Evolutionary conservation across 495 filamentous ascomycete species (phyloP).

Genomic region (Annulohypoxylon nitens): DNA sequence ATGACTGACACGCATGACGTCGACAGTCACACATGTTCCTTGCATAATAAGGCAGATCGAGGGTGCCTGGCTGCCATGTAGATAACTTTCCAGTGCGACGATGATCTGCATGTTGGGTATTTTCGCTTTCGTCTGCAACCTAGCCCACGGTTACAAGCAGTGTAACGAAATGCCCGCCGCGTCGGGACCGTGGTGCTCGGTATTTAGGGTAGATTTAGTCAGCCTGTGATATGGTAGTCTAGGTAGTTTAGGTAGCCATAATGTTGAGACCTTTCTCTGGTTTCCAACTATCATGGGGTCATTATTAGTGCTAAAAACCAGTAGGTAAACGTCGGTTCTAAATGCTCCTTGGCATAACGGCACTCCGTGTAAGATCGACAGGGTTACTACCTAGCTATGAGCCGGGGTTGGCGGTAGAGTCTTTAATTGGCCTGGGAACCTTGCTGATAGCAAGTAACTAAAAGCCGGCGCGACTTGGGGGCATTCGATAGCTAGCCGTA

Average conservation of each 20-base stretch:
- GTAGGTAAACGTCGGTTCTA: not conserved
- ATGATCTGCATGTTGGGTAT: constrained; percentile 25
- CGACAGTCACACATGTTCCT: constrained; percentile 25
- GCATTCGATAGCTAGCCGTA: constrained; percentile 36
- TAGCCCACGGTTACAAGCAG: constrained; percentile 16
- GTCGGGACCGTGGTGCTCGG: constrained; percentile 24
- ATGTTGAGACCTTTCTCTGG: constrained; percentile 13
- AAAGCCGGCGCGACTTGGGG: constrained; percentile 18
- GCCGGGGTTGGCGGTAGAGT: constrained; percentile 27
- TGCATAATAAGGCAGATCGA: constrained; percentile 47
- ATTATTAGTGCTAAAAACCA: constrained; percentile 11
- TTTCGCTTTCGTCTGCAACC: constrained; percentile 12
- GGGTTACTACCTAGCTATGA: constrained; percentile 6
- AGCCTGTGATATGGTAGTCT: constrained; percentile 6
- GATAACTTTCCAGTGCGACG: constrained; percentile 23
- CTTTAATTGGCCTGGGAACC: constrained; percentile 31
- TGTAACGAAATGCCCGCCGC: constrained; percentile 34
- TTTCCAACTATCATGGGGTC: constrained; percentile 10
- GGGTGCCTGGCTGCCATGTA: constrained; percentile 26
- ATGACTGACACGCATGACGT: constrained; percentile 30
- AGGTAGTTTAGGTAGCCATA: not conserved
- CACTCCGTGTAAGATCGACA: constrained; percentile 28
- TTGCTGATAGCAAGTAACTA: constrained; percentile 23
- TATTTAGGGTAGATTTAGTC: constrained; percentile 17
- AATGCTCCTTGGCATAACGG: constrained; percentile 24